Conservation (phyloP, 495 filamentous ascomycete species). For the Cenococcum geophilum region DNA sequence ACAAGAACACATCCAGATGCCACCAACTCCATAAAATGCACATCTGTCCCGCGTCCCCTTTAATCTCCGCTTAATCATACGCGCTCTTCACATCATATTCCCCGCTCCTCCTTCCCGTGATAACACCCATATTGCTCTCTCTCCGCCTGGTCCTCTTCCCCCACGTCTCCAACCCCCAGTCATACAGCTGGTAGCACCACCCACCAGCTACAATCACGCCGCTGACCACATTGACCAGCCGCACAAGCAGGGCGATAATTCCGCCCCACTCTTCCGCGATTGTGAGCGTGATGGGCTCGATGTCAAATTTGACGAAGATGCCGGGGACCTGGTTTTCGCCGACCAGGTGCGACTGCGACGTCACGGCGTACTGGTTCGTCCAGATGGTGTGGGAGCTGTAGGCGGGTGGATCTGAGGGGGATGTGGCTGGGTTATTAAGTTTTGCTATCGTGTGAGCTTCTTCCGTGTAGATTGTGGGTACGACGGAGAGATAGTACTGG, state of each 20-base stretch:
- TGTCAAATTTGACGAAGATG: conserved; percentile 98
- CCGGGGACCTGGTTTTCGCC: conserved; percentile 71
- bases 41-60: too few species aligned
- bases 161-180: conserved; percentile 48
- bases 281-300: conserved; percentile 86
- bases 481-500: conserved; percentile 96
- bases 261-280: conserved; percentile 75
- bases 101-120: conserved; percentile 17
- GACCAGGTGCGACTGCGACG: conserved; percentile 66
- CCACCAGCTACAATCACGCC: conserved; percentile 59
- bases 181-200: conserved; percentile 55
- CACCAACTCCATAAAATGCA: too few species aligned
- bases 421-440: conserved; percentile 38
- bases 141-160: conserved; percentile 25
- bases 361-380: conserved; percentile 98
- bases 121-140: conserved; percentile 1
- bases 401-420: conserved; percentile 25
- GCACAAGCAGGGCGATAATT: conserved; percentile 66
- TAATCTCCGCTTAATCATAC: too few species aligned
- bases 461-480: conserved; percentile 88
- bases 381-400: conserved; percentile 52
- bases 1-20: too few species aligned
- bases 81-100: neutral
- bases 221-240: conserved; percentile 62
- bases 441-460: conserved; percentile 39